Evolutionary conservation across 805 yeast genomes (phyloP).

Genomic region (Teunomyces aglyptinius): DNA sequence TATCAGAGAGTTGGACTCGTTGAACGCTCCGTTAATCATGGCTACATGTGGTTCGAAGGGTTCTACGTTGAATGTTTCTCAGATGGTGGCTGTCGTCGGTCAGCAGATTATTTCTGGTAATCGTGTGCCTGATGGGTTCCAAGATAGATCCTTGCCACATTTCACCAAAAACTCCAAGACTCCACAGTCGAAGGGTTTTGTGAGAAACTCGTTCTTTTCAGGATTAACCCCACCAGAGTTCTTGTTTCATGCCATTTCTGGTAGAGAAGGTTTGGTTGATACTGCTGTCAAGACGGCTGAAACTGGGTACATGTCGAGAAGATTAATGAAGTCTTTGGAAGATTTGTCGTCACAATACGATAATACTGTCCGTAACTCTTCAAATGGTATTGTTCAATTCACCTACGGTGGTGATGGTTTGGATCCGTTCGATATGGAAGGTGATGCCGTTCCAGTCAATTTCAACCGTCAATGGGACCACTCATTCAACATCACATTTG

Average conservation of each 20-base stretch:
- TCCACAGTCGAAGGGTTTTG: constrained; percentile 97
- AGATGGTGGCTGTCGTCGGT: constrained; percentile 99
- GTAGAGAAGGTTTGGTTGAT: constrained; percentile 99
- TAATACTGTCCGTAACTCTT: constrained; percentile 89
- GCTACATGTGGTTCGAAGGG: constrained; percentile 99
- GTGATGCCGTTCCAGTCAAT: constrained; percentile 95
- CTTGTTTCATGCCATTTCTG: constrained; percentile 97
- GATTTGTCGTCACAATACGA: constrained; percentile 94
- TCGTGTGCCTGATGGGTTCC: constrained; percentile 99
- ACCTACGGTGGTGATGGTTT: constrained; percentile 98
- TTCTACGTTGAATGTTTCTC: constrained; percentile 95
- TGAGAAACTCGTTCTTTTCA: constrained; percentile 88
- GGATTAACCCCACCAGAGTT: constrained; percentile 97
- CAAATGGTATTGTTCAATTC: constrained; percentile 96
- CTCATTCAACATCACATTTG: constrained; percentile 69
- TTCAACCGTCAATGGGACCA: constrained; percentile 95
- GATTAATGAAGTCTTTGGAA: constrained; percentile 96
- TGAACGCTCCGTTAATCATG: constrained; percentile 97
- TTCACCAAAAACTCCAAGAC: constrained; percentile 94
- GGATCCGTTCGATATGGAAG: constrained; percentile 99
- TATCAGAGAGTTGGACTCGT: constrained; percentile 81
- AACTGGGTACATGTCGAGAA: constrained; percentile 97
- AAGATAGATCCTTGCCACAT: constrained; percentile 96
- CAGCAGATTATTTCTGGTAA: constrained; percentile 98
- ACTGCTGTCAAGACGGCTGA: constrained; percentile 99